Conservation (phyloP, 768 basidiomycete species). For the Tulasnella sp. region DNA sequence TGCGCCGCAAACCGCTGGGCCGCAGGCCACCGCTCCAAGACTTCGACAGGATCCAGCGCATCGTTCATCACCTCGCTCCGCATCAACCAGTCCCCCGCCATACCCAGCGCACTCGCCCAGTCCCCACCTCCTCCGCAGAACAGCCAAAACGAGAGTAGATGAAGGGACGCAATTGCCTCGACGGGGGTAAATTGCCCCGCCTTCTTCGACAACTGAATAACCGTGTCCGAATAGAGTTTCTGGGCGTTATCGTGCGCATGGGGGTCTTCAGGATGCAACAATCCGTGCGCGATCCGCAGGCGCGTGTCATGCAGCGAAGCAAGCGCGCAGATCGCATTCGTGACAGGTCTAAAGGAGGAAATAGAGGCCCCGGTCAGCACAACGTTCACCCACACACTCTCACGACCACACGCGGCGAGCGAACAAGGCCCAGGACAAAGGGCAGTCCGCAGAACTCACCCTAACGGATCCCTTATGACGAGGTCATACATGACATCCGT, state of each 20-base stretch:
- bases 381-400: not conserved
- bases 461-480: constrained; percentile 48
- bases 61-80: constrained; percentile 50
- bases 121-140: constrained; percentile 53
- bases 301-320: constrained; percentile 56
- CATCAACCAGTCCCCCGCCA: constrained; percentile 65
- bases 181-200: constrained; percentile 45
- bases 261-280: constrained; percentile 38
- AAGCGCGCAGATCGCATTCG: constrained; percentile 64
- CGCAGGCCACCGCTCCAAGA: constrained; percentile 5
- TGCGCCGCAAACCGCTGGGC: constrained; percentile 12
- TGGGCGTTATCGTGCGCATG: constrained; percentile 41
- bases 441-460: constrained; percentile 28
- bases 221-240: constrained; percentile 58
- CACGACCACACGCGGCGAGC: not conserved
- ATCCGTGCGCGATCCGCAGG: constrained; percentile 48
- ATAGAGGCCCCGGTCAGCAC: constrained; percentile 3
- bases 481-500: constrained; percentile 29
- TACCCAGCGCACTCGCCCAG: constrained; percentile 57
- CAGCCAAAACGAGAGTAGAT: constrained; percentile 61
- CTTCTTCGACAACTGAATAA: constrained; percentile 47
- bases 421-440: too few species aligned
- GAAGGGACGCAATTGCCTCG: constrained; percentile 67
- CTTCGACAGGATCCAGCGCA: constrained; percentile 29
- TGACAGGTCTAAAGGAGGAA: constrained; percentile 33